Base-by-base conservation (phyloP, 1,284 basidiomycete genomes). In the Apiotrichum akiyoshidainum region DNA sequence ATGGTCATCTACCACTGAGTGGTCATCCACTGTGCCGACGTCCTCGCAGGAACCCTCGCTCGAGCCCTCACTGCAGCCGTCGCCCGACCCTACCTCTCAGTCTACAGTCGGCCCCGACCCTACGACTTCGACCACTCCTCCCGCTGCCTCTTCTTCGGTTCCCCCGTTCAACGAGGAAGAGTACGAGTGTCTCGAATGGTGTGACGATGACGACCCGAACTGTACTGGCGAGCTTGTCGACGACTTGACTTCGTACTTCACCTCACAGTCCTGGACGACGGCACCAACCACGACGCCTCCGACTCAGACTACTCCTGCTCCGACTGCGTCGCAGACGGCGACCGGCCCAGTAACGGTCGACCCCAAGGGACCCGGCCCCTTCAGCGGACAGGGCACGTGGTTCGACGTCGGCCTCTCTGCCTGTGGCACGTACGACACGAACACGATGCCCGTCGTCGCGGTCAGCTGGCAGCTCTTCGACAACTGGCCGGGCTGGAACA, bases 391-490 rank as follows among this genome's bases (percentile, higher is more conserved):
- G 54, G 69, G 68, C 12, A 78, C 77, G 4, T 79, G 65, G 60
- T 79, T 72, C 58, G 64, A 65, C 26, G 66, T 63, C 37, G 69
- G 72, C 17, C 57, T 72, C 0, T 66, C 66, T 22, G 72, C 75
- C 3, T 78, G 76, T 57, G 75, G 75, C 9, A 58, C 49, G 35
- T 58, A 66, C 46, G 61, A 69, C 44, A 60, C 58, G 7, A 55
- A 54, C 41, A 21, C 47, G 13, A 21, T 21, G 42, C 33, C 65
- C 52, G 76, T 81, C 57, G 80, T 79, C 21, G 81, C 81, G 33
- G 77, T 79, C 26, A 77, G 77, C 8, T 47, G 64, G 17, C 52
- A 71, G 19, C 64, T 82, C 14, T 81, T 77, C 65, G 77, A 80
- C 60, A 68, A 66, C 39, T 81, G 76, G 77, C 81, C 81, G 48